Evolutionary conservation across 257 asterid genomes (phyloP), one percentile per base, ranked within the genome.

Genomic region (Jaltomata sinuosa): DNA sequence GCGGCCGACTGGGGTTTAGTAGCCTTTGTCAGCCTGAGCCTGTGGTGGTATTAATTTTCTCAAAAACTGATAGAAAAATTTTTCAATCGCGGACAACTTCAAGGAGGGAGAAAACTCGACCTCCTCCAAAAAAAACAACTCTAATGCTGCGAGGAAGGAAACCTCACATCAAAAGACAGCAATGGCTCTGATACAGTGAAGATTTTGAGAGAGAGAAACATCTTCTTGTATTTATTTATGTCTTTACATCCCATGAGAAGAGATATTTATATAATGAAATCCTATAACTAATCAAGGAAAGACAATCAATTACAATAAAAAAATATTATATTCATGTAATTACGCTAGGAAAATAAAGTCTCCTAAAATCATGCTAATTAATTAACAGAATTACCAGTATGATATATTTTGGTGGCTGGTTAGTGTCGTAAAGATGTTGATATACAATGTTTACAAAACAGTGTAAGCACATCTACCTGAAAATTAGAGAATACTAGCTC

Each of bases 381-480:
- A 68, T 68, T 68, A 18, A 68, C 78, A 68, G 52, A 36, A 68
- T 68, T 31, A 68, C 16, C 31, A 68, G 77, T 68, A 59, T 31
- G 82, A 77, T 15, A 77, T 11, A 29, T 77, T 72, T 15, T 49
- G 62, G 42, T 77, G 29, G 55, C 45, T 77, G 45, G 82, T 47
- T 77, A 49, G 82, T 18, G 4, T 77, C 22, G 11, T 29, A 29
- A 27, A 8, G 45, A 77, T 49, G 45, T n/a, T 77, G 16, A 49
- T 27, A 77, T 40, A 27, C 21, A 14, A 77, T 78, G 54, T 32
- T 65, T 18, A 62, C 12, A 22, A 32, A 42, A 68, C 77, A 86
- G 80, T 47, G 79, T 31, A 84, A 82, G 69, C 83, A 83, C 22
- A 67, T 61, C 87, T 85, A 97, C 99, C 98, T 97, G 93, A 84